These are phyloP conservation scores for Meyerozyma guilliermondii DNA, from an alignment of 1,139 yeast genomes.

Conservation along the genomic window DNA sequence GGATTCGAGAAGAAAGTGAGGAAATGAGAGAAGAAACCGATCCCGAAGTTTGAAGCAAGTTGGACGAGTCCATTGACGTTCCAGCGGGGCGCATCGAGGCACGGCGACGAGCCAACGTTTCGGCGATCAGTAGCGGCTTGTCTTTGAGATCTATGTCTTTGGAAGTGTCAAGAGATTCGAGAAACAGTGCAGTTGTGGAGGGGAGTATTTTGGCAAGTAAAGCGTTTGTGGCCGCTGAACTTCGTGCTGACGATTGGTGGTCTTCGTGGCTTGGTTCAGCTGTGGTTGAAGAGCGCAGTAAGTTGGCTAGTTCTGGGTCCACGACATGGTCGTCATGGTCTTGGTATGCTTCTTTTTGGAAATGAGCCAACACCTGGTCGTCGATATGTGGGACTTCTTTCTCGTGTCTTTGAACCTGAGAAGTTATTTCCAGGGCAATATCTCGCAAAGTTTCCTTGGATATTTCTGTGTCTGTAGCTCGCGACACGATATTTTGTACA, in stretches of 20 bases:
- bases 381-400: conserved; percentile 31
- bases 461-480: conserved; percentile 6
- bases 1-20: not conserved
- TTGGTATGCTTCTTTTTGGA: conserved; percentile 31
- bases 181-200: conserved; percentile 13
- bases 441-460: conserved; percentile 25
- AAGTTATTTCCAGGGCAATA: conserved; percentile 29
- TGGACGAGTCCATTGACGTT: conserved; percentile 10
- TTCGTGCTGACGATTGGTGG: not conserved
- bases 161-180: conserved; percentile 14
- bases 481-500: conserved; percentile 2
- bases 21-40: conserved; percentile 5
- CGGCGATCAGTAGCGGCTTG: conserved; percentile 52
- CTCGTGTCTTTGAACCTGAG: conserved; percentile 27
- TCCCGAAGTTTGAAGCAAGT: conserved; percentile 16
- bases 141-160: conserved; percentile 15
- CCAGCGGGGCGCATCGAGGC: conserved; percentile 23
- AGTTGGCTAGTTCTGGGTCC: not conserved
- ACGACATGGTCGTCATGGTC: conserved; percentile 11
- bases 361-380: conserved; percentile 35
- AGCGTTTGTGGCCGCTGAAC: not conserved
- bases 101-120: conserved; percentile 56
- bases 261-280: not conserved
- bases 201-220: conserved; percentile 7
- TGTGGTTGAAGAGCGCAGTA: not conserved